Conservation (phyloP, 305 asterid species). For the Striga hermonthica region DNA sequence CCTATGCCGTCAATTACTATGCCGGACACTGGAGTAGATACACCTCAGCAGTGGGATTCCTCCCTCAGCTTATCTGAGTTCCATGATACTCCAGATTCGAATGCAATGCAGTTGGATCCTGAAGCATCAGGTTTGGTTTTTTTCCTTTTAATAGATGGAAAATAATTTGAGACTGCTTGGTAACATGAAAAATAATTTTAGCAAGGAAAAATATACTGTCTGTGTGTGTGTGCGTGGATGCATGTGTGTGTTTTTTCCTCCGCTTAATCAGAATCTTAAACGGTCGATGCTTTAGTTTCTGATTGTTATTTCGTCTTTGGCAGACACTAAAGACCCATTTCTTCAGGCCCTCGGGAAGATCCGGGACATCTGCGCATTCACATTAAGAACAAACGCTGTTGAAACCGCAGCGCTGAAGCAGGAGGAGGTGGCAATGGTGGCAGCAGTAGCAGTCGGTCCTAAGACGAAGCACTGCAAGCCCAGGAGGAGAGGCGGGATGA, state of each 20-base stretch:
- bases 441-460: conserved; percentile 38
- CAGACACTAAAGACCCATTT: conserved; percentile 32
- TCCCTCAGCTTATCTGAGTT: conserved; percentile 40
- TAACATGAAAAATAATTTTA: too few species aligned
- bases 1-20: conserved; percentile 33
- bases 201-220: too few species aligned
- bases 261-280: too few species aligned
- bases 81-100: conserved; percentile 45
- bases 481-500: conserved; percentile 51
- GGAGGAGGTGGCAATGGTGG: conserved; percentile 27
- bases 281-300: not conserved
- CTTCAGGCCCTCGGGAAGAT: conserved; percentile 55
- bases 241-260: too few species aligned
- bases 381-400: conserved; percentile 44
- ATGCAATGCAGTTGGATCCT: conserved; percentile 40
- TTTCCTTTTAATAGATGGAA: too few species aligned
- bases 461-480: conserved; percentile 59
- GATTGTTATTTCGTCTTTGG: conserved; percentile 10
- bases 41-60: conserved; percentile 63
- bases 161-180: too few species aligned
- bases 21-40: conserved; percentile 34
- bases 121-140: conserved; percentile 41
- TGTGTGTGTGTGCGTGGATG: too few species aligned
- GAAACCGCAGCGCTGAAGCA: conserved; percentile 37
- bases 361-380: conserved; percentile 47